Evolutionary conservation across 139 green algal genomes (phyloP), one percentile per base, ranked within the genome.

Genomic region (Ettlia oleoabundans): DNA sequence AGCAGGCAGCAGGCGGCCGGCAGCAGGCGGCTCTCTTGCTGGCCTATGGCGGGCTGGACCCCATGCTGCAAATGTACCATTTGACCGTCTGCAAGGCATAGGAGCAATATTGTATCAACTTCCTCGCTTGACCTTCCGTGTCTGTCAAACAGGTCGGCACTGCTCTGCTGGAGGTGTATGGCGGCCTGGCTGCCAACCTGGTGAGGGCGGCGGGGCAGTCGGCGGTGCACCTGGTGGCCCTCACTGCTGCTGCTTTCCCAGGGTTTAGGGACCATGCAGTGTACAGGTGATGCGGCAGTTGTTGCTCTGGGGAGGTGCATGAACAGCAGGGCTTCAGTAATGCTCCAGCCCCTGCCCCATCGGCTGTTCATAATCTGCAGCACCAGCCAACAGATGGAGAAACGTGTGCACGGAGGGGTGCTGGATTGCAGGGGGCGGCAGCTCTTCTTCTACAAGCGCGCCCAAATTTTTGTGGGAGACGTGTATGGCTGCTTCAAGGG

Each of bases 391-490:
- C n/a, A n/a, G n/a, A n/a, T n/a, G n/a, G n/a, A n/a, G n/a, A n/a
- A n/a, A n/a, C n/a, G n/a, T n/a, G n/a, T n/a, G n/a, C n/a, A n/a
- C n/a, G n/a, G n/a, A n/a, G n/a, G n/a, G n/a, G n/a, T n/a, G n/a
- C n/a, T n/a, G n/a, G n/a, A 33, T 15, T 76, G 77, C 74, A 86
- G 83, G n/a, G 86, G 88, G 21, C 61, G 69, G 58, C 93, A 99
- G 89, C 88, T 99, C 2, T 96, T 95, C 67, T 89, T 98, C 43
- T 97, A 97, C 86, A 99, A 99, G 89, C 89, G 96, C 1, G 96
- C 96, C 0, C 96, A 99, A 76, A 99, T 99, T 69, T 98, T 98
- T 67, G 95, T 93, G 18, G 96, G 76, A 0, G 96, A 99, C 72
- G 55, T 99, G 42, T 98, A 89, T 78, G 96, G 96, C 13, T 90